Evolutionary conservation across 2,329 filamentous ascomycete species (phyloP).

Genomic region (Cladorrhinum sp.): DNA sequence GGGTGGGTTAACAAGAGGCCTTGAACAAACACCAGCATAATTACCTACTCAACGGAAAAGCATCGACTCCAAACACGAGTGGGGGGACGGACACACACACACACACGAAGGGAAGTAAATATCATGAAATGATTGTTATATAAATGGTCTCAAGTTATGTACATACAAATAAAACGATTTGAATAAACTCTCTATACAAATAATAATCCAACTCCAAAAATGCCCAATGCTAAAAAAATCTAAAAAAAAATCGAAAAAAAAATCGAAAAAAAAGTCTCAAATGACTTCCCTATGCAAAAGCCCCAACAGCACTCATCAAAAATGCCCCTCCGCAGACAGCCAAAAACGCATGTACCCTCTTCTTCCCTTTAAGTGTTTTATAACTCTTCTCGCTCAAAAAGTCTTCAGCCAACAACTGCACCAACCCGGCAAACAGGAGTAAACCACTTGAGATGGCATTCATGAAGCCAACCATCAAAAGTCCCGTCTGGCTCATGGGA

Average conservation of each 20-base stretch:
- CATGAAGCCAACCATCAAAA: conserved; percentile 82
- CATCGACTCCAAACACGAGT: too few relatives aligned
- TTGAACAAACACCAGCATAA: too few relatives aligned
- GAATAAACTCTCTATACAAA: too few relatives aligned
- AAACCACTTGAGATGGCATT: conserved; percentile 81
- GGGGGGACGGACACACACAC: background rate
- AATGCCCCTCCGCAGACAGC: conserved; percentile 62
- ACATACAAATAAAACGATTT: too few relatives aligned
- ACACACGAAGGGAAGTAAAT: background rate
- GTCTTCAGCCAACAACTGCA: conserved; percentile 81
- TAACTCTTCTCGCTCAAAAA: conserved; percentile 76
- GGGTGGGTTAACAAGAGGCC: conserved; percentile 13
- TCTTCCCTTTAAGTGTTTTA: conserved; percentile 59
- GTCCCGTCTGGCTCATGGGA: conserved; percentile 68
- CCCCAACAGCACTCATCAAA: conserved; percentile 69
- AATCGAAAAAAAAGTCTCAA: background rate
- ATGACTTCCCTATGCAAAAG: conserved; percentile 65
- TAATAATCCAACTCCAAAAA: too few relatives aligned
- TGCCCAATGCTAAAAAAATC: background rate
- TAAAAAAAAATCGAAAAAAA: conserved; percentile 2
- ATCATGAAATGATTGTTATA: too few relatives aligned
- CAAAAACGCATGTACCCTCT: conserved; percentile 59
- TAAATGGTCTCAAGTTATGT: too few relatives aligned
- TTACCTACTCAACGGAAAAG: too few relatives aligned
- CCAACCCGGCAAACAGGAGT: conserved; percentile 76